Base-by-base conservation (phyloP, 495 filamentous ascomycete genomes). In the Evernia prunastri region DNA sequence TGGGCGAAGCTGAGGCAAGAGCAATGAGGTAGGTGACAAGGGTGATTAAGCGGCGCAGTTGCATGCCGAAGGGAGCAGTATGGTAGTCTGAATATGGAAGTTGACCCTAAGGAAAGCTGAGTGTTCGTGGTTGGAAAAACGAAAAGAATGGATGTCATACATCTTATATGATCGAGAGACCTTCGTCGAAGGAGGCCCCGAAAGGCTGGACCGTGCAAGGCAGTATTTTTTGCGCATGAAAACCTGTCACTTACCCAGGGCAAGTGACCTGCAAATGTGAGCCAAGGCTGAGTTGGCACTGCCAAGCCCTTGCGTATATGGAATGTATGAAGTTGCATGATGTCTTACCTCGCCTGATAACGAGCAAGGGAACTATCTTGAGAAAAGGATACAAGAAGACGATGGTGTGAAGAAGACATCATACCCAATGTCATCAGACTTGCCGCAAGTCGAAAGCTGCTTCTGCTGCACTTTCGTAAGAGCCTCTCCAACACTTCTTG, bases 1-100 rank as follows among this genome's bases (percentile, higher is more conserved):
- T 54, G 33, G 63, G 63, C n/a, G 54, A 59, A 17, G 62, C 39
- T 13, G 45, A 25, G 54, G 35, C 35, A 25, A 23, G 20, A 49
- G 42, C 29, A 40, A 45, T 20, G 23, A 64, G 56, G 13, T 29
- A 63, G n/a, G 39, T 13, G 42, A 65, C 6, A 29, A 54, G 51
- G 29, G 51, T 33, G 51, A 13, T 29, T 13, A 51, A 12, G 25
- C 25, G 25, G 17, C 27, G 51, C 13, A 54, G 51, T 17, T 54
- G 17, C 51, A 54, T 54, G 51, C 13, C 27, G 23, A 31, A 31
- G 27, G 18, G 25, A 53, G 6, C 49, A 31, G 29, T 18, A 17
- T 33, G 29, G 20, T 7, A 33, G 51, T 25, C 25, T 53, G 3
- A 20, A 1, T 3, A 51, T 29, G 47, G 29, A 29, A 15, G 11